Evolutionary conservation across 2,329 filamentous ascomycete genomes (phyloP), one percentile per base, ranked within the genome.

Genomic region (Cladophialophora chaetospira): DNA sequence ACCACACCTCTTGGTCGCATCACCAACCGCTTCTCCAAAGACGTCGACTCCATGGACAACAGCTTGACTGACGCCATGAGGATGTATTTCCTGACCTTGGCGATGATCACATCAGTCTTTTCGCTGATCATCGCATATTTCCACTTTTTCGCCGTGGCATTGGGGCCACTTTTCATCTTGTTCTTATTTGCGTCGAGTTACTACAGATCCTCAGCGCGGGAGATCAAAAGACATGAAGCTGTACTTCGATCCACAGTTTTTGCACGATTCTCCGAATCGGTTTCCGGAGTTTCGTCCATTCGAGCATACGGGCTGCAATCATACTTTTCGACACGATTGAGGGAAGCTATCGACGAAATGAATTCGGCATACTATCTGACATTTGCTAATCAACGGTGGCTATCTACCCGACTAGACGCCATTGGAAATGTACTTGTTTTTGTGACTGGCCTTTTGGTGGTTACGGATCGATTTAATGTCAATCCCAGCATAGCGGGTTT

Each of bases 31-130:
- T 97, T 97, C 74, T 95, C 91, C 28, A 88, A 93, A 65, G 94
- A 99, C 68, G 89, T 97, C 36, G 91, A 97, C 68, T 90, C 94
- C 55, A 95, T 97, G 91, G 94, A 97, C 75, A 96, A 96, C 71
- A 90, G 86, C 56, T 76, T 97, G 40, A 88, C 88, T 0, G 93
- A 97, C 67, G 88, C 90, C 3, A 90, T 97, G 74, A 85, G 93
- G 63, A 96, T 97, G 86, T 97, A 93, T 76, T 87, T 92, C 66
- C 77, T 97, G 66, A 96, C 91, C 1, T 75, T 96, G 65, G 87
- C 84, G 35, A 90, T 88, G 82, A 91, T 96, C 63, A 77, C 87
- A 1, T 86, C 88, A 3, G 89, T 96, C 31, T 96, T 97, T 69
- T 84, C 86, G 38, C 80, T 97, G 63, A 95, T 96, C 75, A 94